phyloP scores from a whole-genome alignment of 1,284 basidiomycete species.

The Fomitopsis palustris region DNA sequence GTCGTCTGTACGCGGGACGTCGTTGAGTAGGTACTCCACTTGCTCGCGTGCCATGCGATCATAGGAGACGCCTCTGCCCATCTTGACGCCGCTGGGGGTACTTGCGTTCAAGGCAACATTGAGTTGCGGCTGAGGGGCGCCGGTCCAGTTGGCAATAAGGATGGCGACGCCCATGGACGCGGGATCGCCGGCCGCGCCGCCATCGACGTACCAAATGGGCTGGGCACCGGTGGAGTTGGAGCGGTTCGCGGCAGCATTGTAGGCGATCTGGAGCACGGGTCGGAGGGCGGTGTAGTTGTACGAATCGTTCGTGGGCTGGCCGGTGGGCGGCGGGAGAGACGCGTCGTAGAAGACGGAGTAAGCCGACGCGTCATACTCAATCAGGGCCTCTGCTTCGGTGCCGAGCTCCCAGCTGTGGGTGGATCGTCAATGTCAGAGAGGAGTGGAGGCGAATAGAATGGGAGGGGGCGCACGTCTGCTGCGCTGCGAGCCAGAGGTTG shows the following conservation, averaged over 20 bases:
- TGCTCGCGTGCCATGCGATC: constrained; percentile 66
- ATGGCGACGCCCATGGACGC: constrained; percentile 80
- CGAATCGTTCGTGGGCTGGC: constrained; percentile 21
- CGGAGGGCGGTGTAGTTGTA: constrained; percentile 27
- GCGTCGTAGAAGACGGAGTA: constrained; percentile 59
- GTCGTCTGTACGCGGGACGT: constrained; percentile 64
- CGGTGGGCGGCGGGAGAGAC: constrained; percentile 36
- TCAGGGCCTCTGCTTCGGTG: constrained; percentile 66
- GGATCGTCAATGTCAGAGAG: background rate
- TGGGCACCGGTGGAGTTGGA: constrained; percentile 39
- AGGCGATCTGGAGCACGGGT: constrained; percentile 58
- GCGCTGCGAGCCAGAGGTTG: constrained; percentile 46
- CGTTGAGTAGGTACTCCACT: constrained; percentile 64
- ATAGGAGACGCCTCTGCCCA: constrained; percentile 47
- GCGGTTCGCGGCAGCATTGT: constrained; percentile 47
- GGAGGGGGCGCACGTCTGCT: constrained; percentile 38
- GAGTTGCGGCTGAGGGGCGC: constrained; percentile 23
- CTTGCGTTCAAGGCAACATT: background rate
- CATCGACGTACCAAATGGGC: constrained; percentile 44
- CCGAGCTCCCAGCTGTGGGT: constrained; percentile 76
- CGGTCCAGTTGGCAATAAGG: constrained; percentile 75
- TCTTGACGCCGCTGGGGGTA: background rate
- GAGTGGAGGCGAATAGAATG: background rate
- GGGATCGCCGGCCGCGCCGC: constrained; percentile 76
- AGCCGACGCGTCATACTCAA: constrained; percentile 62